Conservation (phyloP, 179 eudicot genomes). For the Corrigiola litoralis region DNA sequence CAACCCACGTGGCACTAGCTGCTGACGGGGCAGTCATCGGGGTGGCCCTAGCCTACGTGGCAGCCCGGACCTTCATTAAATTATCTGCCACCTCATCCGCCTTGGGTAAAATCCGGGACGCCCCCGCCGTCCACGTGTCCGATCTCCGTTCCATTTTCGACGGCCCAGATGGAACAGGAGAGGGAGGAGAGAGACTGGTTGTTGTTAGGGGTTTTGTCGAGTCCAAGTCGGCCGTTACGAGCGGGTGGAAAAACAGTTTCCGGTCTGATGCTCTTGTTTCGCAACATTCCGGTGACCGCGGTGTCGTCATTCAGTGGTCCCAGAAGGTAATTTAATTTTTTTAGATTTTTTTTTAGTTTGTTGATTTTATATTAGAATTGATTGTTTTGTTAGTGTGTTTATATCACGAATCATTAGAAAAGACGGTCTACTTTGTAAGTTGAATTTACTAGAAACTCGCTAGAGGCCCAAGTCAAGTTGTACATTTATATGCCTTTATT, state of each 20-base stretch:
- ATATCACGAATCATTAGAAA: too few species aligned
- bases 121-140: constrained; percentile 60
- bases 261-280: constrained; percentile 44
- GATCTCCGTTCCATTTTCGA: constrained; percentile 62
- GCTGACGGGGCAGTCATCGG: constrained; percentile 88
- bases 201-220: constrained; percentile 71
- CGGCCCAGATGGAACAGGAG: constrained; percentile 4
- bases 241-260: constrained; percentile 47
- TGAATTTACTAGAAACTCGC: too few species aligned
- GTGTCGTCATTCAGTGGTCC: constrained; percentile 61
- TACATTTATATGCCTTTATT: too few species aligned
- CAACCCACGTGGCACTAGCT: constrained; percentile 52
- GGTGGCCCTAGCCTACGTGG: constrained; percentile 62
- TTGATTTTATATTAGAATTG: too few species aligned
- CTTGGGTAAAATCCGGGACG: constrained; percentile 42
- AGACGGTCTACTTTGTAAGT: too few species aligned
- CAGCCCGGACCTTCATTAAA: constrained; percentile 50
- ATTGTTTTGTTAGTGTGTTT: too few species aligned
- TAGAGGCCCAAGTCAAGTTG: too few species aligned
- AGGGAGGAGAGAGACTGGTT: constrained; percentile 35
- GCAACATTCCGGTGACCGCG: constrained; percentile 51
- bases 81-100: constrained; percentile 57
- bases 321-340: constrained; percentile 77
- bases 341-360: neutral
- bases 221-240: constrained; percentile 48